Percentiles rank a stretch among this genome's conserved stretches.
These are phyloP conservation scores for Juglanconis juglandina DNA, from an alignment of 2,329 filamentous ascomycete species.

Conservation along the genomic window DNA sequence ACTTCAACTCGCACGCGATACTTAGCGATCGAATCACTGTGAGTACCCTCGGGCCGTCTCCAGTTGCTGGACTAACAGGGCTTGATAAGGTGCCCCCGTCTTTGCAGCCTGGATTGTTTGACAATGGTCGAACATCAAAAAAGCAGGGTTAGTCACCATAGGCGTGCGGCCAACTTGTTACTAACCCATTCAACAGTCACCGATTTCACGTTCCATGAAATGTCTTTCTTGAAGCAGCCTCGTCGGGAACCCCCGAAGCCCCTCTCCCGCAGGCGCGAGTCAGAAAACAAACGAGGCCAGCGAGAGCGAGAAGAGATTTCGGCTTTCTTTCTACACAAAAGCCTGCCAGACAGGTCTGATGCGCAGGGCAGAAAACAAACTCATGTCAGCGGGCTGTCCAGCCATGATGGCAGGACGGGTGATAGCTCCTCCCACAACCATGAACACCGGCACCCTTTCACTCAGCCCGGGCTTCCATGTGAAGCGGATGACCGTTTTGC, in stretches of 20 bases:
- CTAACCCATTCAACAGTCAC: conserved; percentile 36
- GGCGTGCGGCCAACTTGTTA: background rate
- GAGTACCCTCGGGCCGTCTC: conserved; percentile 21
- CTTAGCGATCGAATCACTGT: conserved; percentile 52
- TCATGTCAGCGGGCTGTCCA: background rate
- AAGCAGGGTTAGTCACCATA: background rate
- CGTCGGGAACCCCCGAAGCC: conserved; percentile 14
- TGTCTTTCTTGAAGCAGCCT: conserved; percentile 39
- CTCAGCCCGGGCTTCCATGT: background rate
- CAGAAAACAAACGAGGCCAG: conserved; percentile 26
- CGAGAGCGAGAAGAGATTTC: conserved; percentile 34
- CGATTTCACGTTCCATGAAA: conserved; percentile 51
- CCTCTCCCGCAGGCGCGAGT: conserved; percentile 19
- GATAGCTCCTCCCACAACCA: background rate
- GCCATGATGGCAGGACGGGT: background rate
- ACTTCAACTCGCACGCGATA: conserved; percentile 55
- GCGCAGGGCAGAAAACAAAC: conserved; percentile 5
- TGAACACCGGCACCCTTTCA: background rate
- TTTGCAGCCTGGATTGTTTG: conserved; percentile 41
- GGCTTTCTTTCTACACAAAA: conserved; percentile 31
- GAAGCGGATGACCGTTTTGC: background rate
- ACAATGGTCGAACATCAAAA: conserved; percentile 33
- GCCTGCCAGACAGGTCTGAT: conserved; percentile 7
- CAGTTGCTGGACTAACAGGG: background rate
- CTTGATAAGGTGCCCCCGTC: conserved; percentile 32